Base-by-base conservation (phyloP, 2,329 filamentous ascomycete species). In the Exophiala sp. region DNA sequence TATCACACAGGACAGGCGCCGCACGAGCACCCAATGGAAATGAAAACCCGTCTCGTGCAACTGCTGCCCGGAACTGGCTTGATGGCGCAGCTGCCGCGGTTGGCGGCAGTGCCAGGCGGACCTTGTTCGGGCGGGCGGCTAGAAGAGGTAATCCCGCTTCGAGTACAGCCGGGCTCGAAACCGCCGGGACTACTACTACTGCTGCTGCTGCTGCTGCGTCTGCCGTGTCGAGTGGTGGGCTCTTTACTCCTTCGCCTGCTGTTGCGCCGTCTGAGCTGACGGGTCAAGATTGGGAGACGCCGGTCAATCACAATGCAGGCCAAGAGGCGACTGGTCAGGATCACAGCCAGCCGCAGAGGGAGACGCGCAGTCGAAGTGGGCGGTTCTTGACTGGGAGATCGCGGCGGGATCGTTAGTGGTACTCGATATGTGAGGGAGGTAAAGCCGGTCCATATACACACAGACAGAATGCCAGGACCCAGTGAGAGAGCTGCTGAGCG, bases 31-130 rank as follows among this genome's bases (percentile, higher is more conserved):
- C n/a, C n/a, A n/a, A 46, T 21, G 37, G 13, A 9, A 37, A 29
- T 18, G 27, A 23, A 11, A 51, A 43, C 37, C 44, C 54, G 7
- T 35, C 47, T 7, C 54, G 51, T 18, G 38, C 53, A 4, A 42
- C 40, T 9, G 46, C 45, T 6, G 48, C 54, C n/a, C 40, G 50
- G 7, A 43, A 39, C 14, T 54, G 54, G 54, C 54, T 57, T 39
- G 54, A 57, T 24, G 54, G 54, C 13, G 50, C 54, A 14, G 54
- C 54, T 6, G 50, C 54, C 3, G 50, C 50, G 10, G 41, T 52
- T 1, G 53, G 53, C 42, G 48, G 45, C 9, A 50, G 48, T 29
- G 48, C 48, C 0, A 34, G 54, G 18, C 43, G 54, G 29, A 57
- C 54, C 9, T 29, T 57, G 10, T 57, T 57, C 23, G 50, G 52